Evolutionary conservation across 2,329 filamentous ascomycete species (phyloP).

Genomic region (Basipetospora chlamydospora): DNA sequence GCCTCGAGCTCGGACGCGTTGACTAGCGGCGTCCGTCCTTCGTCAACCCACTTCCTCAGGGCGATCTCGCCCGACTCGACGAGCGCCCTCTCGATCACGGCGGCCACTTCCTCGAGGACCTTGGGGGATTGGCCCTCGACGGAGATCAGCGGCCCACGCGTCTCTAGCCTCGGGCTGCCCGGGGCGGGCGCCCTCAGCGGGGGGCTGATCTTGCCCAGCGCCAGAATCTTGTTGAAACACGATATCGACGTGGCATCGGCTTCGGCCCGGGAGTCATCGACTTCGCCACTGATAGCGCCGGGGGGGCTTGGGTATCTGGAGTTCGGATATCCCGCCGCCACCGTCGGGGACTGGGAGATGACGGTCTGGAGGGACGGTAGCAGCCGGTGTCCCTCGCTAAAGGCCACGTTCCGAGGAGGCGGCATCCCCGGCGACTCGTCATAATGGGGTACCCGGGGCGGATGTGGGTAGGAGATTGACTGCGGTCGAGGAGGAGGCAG

Average conservation of each 20-base stretch:
- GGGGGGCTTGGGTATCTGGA: slow-evolving; percentile 5
- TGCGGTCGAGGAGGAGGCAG: slow-evolving; percentile 35
- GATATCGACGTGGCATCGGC: slow-evolving; percentile 64
- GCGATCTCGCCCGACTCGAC: slow-evolving; percentile 23
- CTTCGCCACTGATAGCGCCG: background rate
- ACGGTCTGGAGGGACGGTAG: slow-evolving; percentile 38
- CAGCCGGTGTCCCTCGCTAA: no score
- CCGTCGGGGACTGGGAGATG: slow-evolving; percentile 4
- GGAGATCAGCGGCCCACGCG: slow-evolving; percentile 67
- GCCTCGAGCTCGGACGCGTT: background rate
- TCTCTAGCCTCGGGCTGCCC: slow-evolving; percentile 19
- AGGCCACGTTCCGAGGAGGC: no score
- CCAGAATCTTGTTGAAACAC: slow-evolving; percentile 59
- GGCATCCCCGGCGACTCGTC: slow-evolving; percentile 40
- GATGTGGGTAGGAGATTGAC: slow-evolving; percentile 15
- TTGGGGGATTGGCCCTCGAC: slow-evolving; percentile 57
- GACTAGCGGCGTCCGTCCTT: slow-evolving; percentile 7
- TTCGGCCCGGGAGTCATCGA: slow-evolving; percentile 19
- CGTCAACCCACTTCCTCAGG: slow-evolving; percentile 29
- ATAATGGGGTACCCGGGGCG: slow-evolving; percentile 19
- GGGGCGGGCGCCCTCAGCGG: slow-evolving; percentile 34
- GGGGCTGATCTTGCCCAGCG: slow-evolving; percentile 62
- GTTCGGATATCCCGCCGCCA: slow-evolving; percentile 1
- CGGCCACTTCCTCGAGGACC: slow-evolving; percentile 42
- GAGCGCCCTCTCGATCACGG: slow-evolving; percentile 51